Evolutionary conservation across 2,329 filamentous ascomycete genomes (phyloP), one percentile per base, ranked within the genome.

Genomic region (Boeremia exigua): DNA sequence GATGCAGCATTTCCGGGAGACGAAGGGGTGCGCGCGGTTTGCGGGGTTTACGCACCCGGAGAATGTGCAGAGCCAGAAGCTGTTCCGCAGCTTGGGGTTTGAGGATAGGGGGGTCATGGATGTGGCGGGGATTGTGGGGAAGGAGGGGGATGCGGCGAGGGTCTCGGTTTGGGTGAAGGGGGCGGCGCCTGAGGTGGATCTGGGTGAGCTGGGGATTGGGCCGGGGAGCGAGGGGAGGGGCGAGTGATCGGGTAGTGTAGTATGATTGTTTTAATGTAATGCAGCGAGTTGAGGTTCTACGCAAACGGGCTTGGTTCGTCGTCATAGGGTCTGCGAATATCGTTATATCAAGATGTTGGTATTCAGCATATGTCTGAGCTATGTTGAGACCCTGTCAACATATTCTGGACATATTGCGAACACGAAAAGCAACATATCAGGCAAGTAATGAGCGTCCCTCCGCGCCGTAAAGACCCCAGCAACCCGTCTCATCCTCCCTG

Each of bases 11-110:
- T 60, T 44, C 6, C 40, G 43, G 12, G 50, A 60, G 11, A 45
- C 47, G 29, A 61, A 28, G 42, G 58, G 58, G 14, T 33, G 38
- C 14, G 54, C 28, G 11, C 38, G 42, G 38, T 60, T 67, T 27
- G 51, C 59, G 2, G 66, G 61, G 8, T 66, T 61, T 38, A 63
- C 58, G 27, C 45, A 59, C 17, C 47, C 54, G 8, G 36, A 54
- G 8, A 70, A 70, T 14, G 50, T 60, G 30, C 50, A 43, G 7
- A 63, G 62, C 17, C 62, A 60, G 54, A 61, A 51, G 3, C 36
- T 68, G 30, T 59, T 70, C 25, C 15, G 15, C 32, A 59, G 61
- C 14, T 11, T 70, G 39, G 65, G 62, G 5, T 69, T 70, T 43
- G 55, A 61, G 33, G 46, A 59, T 17, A 43, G 55, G 6, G 68